Evolutionary conservation across 78 protist species (phyloP).

Genomic region (Acrasis kona): DNA sequence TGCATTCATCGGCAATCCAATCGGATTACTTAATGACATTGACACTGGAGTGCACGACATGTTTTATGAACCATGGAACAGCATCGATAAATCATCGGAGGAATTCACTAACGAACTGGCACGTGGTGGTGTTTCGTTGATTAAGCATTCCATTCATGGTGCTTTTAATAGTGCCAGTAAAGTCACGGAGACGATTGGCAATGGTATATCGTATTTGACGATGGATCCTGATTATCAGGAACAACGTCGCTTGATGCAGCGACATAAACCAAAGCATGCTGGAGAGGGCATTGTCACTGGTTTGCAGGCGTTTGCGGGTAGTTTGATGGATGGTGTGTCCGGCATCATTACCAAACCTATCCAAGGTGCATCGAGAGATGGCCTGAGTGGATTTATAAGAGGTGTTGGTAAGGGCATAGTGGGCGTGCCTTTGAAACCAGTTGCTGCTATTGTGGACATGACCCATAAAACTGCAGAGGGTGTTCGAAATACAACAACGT

Average conservation of each 20-base stretch:
- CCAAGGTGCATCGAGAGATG: slow-evolving; percentile 52
- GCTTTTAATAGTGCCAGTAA: neutral
- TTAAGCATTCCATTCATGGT: neutral
- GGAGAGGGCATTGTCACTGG: slow-evolving; percentile 37
- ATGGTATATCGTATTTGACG: slow-evolving; percentile 2
- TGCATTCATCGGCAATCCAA: slow-evolving; percentile 69
- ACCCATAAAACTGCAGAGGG: slow-evolving; percentile 59
- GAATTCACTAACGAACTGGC: slow-evolving; percentile 59
- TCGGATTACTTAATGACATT: slow-evolving; percentile 30
- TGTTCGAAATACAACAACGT: slow-evolving; percentile 32
- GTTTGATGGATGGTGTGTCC: slow-evolving; percentile 48
- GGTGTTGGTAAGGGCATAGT: slow-evolving; percentile 73
- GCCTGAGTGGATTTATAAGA: slow-evolving; percentile 60
- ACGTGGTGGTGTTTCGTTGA: slow-evolving; percentile 19
- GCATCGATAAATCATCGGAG: slow-evolving; percentile 42
- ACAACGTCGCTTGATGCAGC: neutral
- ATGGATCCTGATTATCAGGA: slow-evolving; percentile 5
- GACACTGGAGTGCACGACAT: slow-evolving; percentile 32
- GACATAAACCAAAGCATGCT: neutral
- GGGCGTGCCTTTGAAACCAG: slow-evolving; percentile 72
- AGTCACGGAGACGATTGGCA: neutral
- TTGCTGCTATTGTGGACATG: slow-evolving; percentile 62
- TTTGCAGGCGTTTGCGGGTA: neutral
- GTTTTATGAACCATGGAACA: slow-evolving; percentile 73
- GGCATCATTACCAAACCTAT: slow-evolving; percentile 66